Percentiles rank a stretch among this genome's conserved stretches.
Evolutionary conservation across 192 early-diverging fungal species (phyloP).

Genomic region (Diversispora eburnea): DNA sequence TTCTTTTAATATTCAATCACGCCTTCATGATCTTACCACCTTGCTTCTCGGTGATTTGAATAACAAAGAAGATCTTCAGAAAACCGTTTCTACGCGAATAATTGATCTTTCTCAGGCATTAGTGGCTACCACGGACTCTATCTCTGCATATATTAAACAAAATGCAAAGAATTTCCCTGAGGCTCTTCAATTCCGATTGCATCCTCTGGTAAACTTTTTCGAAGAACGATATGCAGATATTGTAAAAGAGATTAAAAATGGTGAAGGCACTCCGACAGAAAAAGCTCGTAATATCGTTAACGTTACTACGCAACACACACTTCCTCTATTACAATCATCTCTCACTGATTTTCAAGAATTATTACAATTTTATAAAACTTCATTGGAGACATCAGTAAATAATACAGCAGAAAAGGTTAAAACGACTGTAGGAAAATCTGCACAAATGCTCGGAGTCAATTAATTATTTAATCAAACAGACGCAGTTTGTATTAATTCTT

Average conservation of each 20-base stretch:
- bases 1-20: not conserved
- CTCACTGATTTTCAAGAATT: conserved; percentile 42
- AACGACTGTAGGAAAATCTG: not conserved
- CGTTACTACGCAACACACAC: conserved; percentile 47
- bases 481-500: no score
- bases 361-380: conserved; percentile 22
- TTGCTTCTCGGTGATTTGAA: conserved; percentile 31
- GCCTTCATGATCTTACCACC: conserved; percentile 20
- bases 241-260: conserved; percentile 42
- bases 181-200: conserved; percentile 40
- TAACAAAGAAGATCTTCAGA: conserved; percentile 34
- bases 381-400: not conserved
- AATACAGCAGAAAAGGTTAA: not conserved
- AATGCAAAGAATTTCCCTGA: conserved; percentile 38
- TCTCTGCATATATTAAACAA: conserved; percentile 44
- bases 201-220: conserved; percentile 45
- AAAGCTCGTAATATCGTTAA: conserved; percentile 52
- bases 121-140: conserved; percentile 31
- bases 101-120: conserved; percentile 30
- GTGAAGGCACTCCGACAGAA: conserved; percentile 45
- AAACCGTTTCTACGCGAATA: conserved; percentile 33
- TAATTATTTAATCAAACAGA: not conserved
- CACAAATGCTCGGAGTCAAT: not conserved
- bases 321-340: conserved; percentile 45
- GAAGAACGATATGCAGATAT: conserved; percentile 47